Evolutionary conservation across 768 basidiomycete genomes (phyloP), one percentile per base, ranked within the genome.

Genomic region (Pleurotus tuoliensis): DNA sequence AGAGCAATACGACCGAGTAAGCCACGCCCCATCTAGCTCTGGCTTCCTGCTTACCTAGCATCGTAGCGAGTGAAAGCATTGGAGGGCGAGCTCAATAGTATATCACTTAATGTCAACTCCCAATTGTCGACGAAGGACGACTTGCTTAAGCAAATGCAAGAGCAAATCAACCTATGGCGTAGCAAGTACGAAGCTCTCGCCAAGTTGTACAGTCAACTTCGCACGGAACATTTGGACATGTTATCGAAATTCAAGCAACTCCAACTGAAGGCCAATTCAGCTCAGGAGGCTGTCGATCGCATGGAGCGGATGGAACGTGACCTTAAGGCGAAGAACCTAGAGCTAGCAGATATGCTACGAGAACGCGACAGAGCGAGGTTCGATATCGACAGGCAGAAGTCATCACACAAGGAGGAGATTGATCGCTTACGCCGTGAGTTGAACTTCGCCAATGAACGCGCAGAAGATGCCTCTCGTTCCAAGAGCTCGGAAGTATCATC

Each of bases 251-350:
- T 91, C 81, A 99, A 98, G 77, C 88, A 91, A 62, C 83, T 98
- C 82, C 95, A 98, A 68, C 82, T 98, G 59, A 98, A 97, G 70
- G 97, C 97, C 15, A 97, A 95, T 67, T 97, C 95, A 37, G 95
- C 97, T 0, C 96, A 98, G 69, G 97, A 98, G 71, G 92, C 95
- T 25, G 89, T 98, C 45, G 96, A 99, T 70, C 87, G 87, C 62
- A 98, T 99, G 94, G 97, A 98, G 71, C 80, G 95, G 57, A 98
- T 98, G 94, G 97, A 99, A 69, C 80, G 94, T 34, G 97, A 99
- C 68, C 77, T 98, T 63, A 99, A 98, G 74, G 81, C 92, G n/a
- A 99, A 99, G 82, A 99, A 98, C 67, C 72, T 99, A 55, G 97
- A 98, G 70, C 77, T 99, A 16, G 97, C 97, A 20, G 97, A 98